These are phyloP conservation scores for Aspergillus biplanus DNA, from an alignment of 495 filamentous ascomycete genomes.

Conservation along the genomic window DNA sequence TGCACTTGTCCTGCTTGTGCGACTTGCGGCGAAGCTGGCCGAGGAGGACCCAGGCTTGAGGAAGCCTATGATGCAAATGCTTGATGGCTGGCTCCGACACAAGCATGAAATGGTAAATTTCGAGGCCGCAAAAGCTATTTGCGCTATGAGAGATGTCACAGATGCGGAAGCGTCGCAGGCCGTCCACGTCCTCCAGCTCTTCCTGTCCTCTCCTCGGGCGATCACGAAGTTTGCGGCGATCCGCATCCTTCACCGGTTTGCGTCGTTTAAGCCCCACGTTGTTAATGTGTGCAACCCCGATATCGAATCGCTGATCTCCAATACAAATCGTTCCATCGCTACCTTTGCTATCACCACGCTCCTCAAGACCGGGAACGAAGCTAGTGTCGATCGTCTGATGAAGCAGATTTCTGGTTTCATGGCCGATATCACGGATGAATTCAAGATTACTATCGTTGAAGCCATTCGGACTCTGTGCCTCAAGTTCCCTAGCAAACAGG, in stretches of 20 bases:
- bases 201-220: conserved; percentile 93
- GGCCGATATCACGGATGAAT: conserved; percentile 97
- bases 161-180: conserved; percentile 92
- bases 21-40: conserved; percentile 90
- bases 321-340: conserved; percentile 95
- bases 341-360: conserved; percentile 98
- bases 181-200: conserved; percentile 92
- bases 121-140: conserved; percentile 97
- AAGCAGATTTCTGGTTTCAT: conserved; percentile 98
- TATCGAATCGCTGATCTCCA: conserved; percentile 93
- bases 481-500: conserved; percentile 98
- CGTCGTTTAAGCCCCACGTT: conserved; percentile 89
- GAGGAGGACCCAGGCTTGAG: conserved; percentile 88
- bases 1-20: conserved; percentile 87
- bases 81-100: conserved; percentile 95
- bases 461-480: conserved; percentile 94
- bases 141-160: conserved; percentile 88
- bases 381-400: conserved; percentile 95
- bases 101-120: conserved; percentile 99
- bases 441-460: conserved; percentile 99
- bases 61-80: conserved; percentile 91
- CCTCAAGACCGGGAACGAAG: conserved; percentile 97
- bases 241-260: conserved; percentile 93
- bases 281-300: conserved; percentile 95
- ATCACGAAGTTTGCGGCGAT: conserved; percentile 99